Base-by-base conservation (phyloP, 129 eudicot species). In the Mikania micrantha region DNA sequence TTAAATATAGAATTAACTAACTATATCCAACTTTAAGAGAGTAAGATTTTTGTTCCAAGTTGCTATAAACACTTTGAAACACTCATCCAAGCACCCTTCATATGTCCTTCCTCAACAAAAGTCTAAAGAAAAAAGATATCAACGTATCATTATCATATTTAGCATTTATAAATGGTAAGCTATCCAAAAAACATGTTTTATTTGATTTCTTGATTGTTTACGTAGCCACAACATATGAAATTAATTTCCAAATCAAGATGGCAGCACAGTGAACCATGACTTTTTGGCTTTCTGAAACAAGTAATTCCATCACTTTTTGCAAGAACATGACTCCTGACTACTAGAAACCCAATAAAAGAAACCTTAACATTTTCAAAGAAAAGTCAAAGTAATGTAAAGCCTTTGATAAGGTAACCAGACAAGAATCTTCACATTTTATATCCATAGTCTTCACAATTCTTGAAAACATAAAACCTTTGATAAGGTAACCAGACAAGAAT, bases 351-450 rank as follows among this genome's bases (percentile, higher is more conserved):
- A 19, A 28, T 28, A 34, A 20, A 10, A 22, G 5, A 32, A 59
- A 60, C 62, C 70, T 35, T 34, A 48, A 47, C 21, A 24, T 52
- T 27, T 69, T 17, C 52, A 36, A 52, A n/a, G n/a, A 69, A 38
- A n/a, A 17, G 22, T 66, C 71, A 47, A 35, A 29, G 17, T 70
- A 10, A 70, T 10, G 67, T 57, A 16, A 39, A 25, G n/a, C n/a
- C n/a, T n/a, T n/a, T n/a, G n/a, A n/a, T n/a, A n/a, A n/a, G n/a
- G n/a, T n/a, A n/a, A n/a, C n/a, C n/a, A n/a, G n/a, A n/a, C 8
- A 74, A 36, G 47, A 52, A 47, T 38, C 4, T 19, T 34, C 39
- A 22, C 21, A 62, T 36, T 42, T 16, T 1, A 36, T 9, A 19
- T 38, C 58, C 22, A 49, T 40, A 28, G 53, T 53, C 11, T 20